Conservation (phyloP, 2,329 filamentous ascomycete species). For the Sporothrix schenckii region DNA sequence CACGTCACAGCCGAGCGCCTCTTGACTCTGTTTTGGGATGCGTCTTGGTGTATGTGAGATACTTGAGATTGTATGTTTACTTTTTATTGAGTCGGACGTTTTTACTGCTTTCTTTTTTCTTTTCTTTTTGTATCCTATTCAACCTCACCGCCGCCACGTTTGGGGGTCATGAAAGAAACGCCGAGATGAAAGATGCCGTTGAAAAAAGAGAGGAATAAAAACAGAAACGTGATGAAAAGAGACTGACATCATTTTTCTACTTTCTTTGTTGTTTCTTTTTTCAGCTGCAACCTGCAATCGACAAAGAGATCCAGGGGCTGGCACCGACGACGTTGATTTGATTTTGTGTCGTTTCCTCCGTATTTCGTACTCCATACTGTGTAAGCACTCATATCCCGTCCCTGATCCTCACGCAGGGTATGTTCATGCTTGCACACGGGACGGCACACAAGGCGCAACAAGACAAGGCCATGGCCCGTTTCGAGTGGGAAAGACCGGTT, state of each 20-base stretch:
- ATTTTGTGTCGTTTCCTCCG: background rate
- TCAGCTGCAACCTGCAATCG: background rate
- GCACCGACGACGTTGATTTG: background rate
- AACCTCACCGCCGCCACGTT: background rate
- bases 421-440: slow-evolving; percentile 3
- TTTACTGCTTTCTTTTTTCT: background rate
- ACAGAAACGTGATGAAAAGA: too few species aligned
- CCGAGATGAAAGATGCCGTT: background rate
- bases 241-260: too few species aligned
- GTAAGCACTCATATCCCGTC: background rate
- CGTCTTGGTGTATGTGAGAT: too few species aligned
- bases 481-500: background rate
- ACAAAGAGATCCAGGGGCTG: slow-evolving; percentile 6
- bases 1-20: slow-evolving; percentile 12
- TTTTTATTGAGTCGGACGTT: background rate
- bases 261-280: too few species aligned
- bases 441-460: background rate
- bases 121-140: background rate
- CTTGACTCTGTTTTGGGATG: slow-evolving; percentile 9
- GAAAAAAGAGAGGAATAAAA: background rate
- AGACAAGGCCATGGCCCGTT: background rate
- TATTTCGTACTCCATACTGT: background rate
- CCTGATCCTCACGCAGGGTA: slow-evolving; percentile 3
- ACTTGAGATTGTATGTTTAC: background rate
- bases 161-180: slow-evolving; percentile 18